Conservation (phyloP, 805 yeast genomes). For the Barnettozyma pratensis region DNA sequence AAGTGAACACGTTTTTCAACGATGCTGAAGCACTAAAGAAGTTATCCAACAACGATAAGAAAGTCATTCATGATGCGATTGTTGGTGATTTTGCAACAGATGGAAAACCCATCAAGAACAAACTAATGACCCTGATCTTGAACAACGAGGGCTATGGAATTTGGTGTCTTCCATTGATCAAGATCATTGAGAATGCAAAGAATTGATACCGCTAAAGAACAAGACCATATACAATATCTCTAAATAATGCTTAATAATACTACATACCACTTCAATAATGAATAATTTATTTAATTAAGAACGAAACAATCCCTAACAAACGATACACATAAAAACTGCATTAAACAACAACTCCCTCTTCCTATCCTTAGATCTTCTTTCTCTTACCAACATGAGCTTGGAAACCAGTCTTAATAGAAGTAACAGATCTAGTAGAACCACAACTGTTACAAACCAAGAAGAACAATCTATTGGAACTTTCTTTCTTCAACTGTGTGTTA, state of each 20-base stretch:
- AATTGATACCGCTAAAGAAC: not conserved
- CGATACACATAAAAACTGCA: not conserved
- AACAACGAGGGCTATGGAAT: slow-evolving; percentile 47
- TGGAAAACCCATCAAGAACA: slow-evolving; percentile 28
- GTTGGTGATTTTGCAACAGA: slow-evolving; percentile 20
- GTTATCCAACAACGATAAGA: slow-evolving; percentile 18
- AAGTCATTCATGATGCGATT: slow-evolving; percentile 20
- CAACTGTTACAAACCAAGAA: slow-evolving; percentile 97
- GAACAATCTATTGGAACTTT: slow-evolving; percentile 91
- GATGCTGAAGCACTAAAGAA: slow-evolving; percentile 23
- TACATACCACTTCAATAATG: not conserved
- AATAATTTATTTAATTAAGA: no score
- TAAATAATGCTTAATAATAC: not conserved
- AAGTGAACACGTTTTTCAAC: slow-evolving; percentile 28
- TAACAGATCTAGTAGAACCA: slow-evolving; percentile 95
- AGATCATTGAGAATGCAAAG: slow-evolving; percentile 38
- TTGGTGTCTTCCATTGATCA: slow-evolving; percentile 69
- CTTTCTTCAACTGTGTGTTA: slow-evolving; percentile 94
- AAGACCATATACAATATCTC: not conserved
- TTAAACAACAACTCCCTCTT: not conserved
- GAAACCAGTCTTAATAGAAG: slow-evolving; percentile 98
- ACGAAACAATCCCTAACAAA: not conserved
- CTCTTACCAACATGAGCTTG: slow-evolving; percentile 95
- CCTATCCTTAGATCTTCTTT: slow-evolving; percentile 43
- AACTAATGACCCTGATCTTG: slow-evolving; percentile 49